Base-by-base conservation (phyloP, 305 asterid genomes). In the Rubia peregrina region DNA sequence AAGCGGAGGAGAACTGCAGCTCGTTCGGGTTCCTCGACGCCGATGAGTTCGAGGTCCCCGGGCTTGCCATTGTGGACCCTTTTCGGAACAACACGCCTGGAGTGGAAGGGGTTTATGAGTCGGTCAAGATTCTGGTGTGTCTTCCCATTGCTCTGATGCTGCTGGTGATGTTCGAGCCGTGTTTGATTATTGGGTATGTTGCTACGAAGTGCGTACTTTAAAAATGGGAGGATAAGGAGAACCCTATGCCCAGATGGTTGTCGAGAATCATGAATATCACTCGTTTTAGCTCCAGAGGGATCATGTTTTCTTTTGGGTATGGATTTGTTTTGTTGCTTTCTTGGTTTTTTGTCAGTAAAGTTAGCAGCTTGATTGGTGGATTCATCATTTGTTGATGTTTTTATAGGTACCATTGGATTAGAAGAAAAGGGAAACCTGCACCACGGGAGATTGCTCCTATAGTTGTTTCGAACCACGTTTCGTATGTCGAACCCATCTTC, bases 401-500 rank as follows among this genome's bases (percentile, higher is more conserved):
- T 55, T 78, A 84, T 92, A 95, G 98, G 72, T 95, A 87, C 80
- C 99, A 95, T 24, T 95, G 98, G 99, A 95, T 95, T 75, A 87
- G 84, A 75, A 84, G 98, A 72, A 95, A 77, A 84, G 98, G 97
- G 71, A 95, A 83, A 77, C 97, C 99, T 72, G 97, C 98, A 40
- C 88, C 92, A 0, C 85, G 99, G 82, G 95, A 88, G 79, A 84
- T 86, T 75, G 98, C 99, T 83, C 99, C 99, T 43, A 77, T 95
- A 57, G 82, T 95, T 77, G 97, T 95, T 49, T 91, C 97, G 76
- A 95, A 95, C 78, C 99, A 95, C 80, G 93, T 92, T 71, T 95
- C 98, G 19, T 91, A 88, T 73, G 80, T 90, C 49, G 98, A 95
- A 0, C 99, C 99, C 22, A 95, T 95, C 95, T 95, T 95, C 95